Evolutionary conservation across 2,329 filamentous ascomycete genomes (phyloP).

Genomic region (Botrytis tulipae): DNA sequence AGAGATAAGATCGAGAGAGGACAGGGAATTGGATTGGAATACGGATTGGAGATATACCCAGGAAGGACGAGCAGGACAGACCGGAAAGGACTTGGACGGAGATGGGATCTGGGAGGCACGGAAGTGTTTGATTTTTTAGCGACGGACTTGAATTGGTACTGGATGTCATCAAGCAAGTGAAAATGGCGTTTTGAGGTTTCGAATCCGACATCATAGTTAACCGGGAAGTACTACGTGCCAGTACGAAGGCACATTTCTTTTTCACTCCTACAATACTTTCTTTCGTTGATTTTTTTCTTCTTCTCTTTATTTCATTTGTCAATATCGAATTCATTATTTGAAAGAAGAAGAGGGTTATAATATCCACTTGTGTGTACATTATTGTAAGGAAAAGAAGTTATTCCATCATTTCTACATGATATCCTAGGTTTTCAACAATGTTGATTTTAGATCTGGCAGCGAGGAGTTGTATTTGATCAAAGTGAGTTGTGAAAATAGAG

Average conservation of each 20-base stretch:
- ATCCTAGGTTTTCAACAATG: neutral
- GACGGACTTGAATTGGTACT: neutral
- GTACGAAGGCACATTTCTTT: neutral
- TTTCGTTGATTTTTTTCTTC: neutral
- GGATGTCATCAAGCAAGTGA: constrained; percentile 2
- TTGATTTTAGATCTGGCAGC: too few relatives aligned
- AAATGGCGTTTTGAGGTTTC: neutral
- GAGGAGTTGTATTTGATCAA: neutral
- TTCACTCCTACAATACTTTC: neutral
- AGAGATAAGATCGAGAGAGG: neutral
- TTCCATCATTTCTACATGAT: neutral
- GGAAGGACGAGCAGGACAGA: neutral
- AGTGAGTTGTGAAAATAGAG: neutral
- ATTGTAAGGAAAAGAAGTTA: neutral
- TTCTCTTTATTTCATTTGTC: neutral
- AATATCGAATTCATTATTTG: neutral
- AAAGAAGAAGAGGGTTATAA: neutral
- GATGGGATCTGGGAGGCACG: neutral
- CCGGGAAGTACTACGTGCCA: neutral
- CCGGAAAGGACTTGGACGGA: neutral
- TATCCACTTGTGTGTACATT: neutral
- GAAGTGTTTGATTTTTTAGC: neutral
- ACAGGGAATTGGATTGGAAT: neutral
- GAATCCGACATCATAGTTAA: neutral
- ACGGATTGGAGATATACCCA: constrained; percentile 2